Evolutionary conservation across 202 grass and related monocot species (phyloP).

Genomic region (Bolboschoenoplectus hybrid): DNA sequence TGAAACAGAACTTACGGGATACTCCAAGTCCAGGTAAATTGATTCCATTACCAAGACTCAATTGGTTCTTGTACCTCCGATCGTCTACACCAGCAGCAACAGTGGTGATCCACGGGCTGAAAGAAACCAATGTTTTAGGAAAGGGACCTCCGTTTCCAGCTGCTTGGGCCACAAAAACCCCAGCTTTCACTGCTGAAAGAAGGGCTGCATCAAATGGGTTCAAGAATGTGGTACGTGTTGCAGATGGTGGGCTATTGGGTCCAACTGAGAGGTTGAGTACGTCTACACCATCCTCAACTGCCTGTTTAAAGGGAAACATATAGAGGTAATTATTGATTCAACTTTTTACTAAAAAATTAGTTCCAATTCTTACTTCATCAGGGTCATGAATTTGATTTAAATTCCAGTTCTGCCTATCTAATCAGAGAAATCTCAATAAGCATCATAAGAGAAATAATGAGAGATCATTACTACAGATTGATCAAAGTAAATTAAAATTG

Average conservation of each 20-base stretch:
- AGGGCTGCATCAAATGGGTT: slow-evolving; percentile 97
- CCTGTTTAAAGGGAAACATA: slow-evolving; percentile 51
- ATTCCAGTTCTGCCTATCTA: not conserved
- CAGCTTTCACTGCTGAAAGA: slow-evolving; percentile 96
- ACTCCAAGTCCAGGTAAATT: slow-evolving; percentile 88
- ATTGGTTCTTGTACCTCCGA: slow-evolving; percentile 97
- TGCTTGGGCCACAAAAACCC: slow-evolving; percentile 97
- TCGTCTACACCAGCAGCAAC: slow-evolving; percentile 97
- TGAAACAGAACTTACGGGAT: slow-evolving; percentile 72
- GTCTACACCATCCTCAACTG: slow-evolving; percentile 95
- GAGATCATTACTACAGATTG: not conserved
- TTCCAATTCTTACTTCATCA: not conserved
- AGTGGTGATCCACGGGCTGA: slow-evolving; percentile 98
- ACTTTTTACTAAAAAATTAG: not conserved
- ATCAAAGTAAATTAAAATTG: slow-evolving; percentile 4
- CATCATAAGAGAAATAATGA: not conserved
- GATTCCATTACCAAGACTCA: slow-evolving; percentile 83
- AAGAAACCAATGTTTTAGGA: slow-evolving; percentile 96
- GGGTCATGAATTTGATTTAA: not conserved
- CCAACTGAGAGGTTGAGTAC: slow-evolving; percentile 98
- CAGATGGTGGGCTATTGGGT: slow-evolving; percentile 92
- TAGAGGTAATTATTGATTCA: not conserved
- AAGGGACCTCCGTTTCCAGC: slow-evolving; percentile 97
- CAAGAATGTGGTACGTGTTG: slow-evolving; percentile 86
- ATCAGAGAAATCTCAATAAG: not conserved